Conservation (phyloP, 129 eudicot genomes). For the Solidago caesia region DNA sequence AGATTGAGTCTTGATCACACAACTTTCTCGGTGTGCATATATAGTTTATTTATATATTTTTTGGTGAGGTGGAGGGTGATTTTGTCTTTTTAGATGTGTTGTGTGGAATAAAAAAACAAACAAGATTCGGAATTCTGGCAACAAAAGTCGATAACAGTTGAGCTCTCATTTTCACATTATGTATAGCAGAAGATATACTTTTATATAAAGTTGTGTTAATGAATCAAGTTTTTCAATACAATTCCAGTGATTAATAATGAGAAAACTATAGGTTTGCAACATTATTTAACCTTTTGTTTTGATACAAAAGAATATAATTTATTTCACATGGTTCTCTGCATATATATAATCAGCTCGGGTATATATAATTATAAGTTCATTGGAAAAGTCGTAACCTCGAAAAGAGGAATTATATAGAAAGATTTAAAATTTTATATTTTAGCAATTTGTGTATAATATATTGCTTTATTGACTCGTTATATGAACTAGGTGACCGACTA, state of each 20-base stretch:
- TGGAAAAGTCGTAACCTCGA: constrained; percentile 24
- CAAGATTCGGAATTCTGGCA: constrained; percentile 36
- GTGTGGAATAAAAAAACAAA: neutral
- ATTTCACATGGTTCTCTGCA: constrained; percentile 10
- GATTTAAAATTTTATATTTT: neutral
- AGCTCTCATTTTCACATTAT: constrained; percentile 20
- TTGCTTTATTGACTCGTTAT: constrained; percentile 21
- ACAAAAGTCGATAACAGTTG: constrained; percentile 24
- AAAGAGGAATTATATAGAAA: neutral
- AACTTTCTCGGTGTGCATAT: neutral
- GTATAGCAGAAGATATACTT: neutral
- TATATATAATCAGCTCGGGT: neutral
- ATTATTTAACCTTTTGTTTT: neutral
- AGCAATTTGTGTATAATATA: constrained; percentile 14
- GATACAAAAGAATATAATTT: neutral
- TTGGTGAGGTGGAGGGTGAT: neutral
- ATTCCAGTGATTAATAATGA: neutral
- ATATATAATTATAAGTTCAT: neutral
- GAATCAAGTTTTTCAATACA: neutral
- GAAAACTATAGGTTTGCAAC: neutral
- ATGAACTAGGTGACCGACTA: constrained; percentile 37
- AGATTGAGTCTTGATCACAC: constrained; percentile 21
- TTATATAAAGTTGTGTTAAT: neutral
- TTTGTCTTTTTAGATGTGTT: constrained; percentile 10
- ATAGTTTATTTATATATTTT: neutral